Evolutionary conservation across 805 yeast species (phyloP).

Genomic region (Ogataea nakhonphanomensis): DNA sequence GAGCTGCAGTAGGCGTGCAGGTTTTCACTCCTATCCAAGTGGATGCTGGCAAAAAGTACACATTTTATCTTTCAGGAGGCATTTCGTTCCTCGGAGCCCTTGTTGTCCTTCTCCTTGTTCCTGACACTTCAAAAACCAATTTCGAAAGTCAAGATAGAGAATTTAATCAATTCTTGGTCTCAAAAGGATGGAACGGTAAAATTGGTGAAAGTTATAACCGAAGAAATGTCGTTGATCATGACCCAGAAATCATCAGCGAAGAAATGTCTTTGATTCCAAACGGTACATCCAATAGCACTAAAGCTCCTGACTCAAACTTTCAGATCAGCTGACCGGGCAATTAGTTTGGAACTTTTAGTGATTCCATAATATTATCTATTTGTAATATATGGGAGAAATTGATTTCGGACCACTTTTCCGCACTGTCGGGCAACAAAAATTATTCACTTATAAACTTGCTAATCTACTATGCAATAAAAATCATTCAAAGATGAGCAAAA

Average conservation of each 20-base stretch:
- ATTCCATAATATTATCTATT: too few species aligned
- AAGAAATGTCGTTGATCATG: neutral
- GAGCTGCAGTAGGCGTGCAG: slow-evolving; percentile 49
- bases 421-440: too few species aligned
- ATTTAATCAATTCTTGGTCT: slow-evolving; percentile 42
- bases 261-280: too few species aligned
- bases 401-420: neutral
- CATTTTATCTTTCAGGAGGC: slow-evolving; percentile 46
- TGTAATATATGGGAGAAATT: too few species aligned
- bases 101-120: slow-evolving; percentile 39
- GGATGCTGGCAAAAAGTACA: slow-evolving; percentile 42
- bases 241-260: too few species aligned
- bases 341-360: too few species aligned
- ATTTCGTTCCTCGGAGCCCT: slow-evolving; percentile 29
- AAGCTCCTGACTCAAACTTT: too few species aligned
- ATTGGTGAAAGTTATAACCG: slow-evolving; percentile 35
- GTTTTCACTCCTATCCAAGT: slow-evolving; percentile 43
- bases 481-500: slow-evolving; percentile 1
- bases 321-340: too few species aligned
- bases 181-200: slow-evolving; percentile 44
- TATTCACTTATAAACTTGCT: too few species aligned
- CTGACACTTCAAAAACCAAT: slow-evolving; percentile 44
- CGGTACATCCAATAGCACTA: too few species aligned
- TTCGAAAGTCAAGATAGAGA: slow-evolving; percentile 42
- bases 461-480: neutral